Evolutionary conservation across 192 early-diverging fungal genomes (phyloP), one percentile per base, ranked within the genome.

Genomic region (Ambispora gerdemannii): DNA sequence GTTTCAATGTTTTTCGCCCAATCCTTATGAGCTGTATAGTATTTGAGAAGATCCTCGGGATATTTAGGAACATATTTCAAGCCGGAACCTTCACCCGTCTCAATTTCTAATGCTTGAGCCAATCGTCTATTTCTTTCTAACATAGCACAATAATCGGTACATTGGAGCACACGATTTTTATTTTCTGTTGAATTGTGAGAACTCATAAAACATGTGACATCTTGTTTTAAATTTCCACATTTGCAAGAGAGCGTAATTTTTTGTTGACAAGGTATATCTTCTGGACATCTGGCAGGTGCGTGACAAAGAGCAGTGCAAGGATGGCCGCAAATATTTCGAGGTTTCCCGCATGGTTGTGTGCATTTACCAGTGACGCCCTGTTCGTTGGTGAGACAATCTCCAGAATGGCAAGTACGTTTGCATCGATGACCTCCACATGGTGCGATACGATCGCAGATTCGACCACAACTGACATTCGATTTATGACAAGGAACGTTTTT

Each of bases 401-500:
- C 87, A 31, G 82, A 72, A 72, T 98, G 96, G 75, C 96, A 98
- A 31, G 88, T 84, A 24, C 93, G 85, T 72, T 75, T 74, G 77
- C 96, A 98, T 6, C 64, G 69, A 75, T 98, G 96, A 0, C 88
- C 86, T 55, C 91, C 91, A 22, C 88, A 90, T 0, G 71, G 67
- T 15, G 89, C 64, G 19, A 70, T 68, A 49, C 80, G 80, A 28
- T 79, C 77, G 63, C 92, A 94, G n/a, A 78, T 76, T 22, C 74
- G 71, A 15, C 93, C 93, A 75, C 93, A 94, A 30, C 84, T 86
- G n/a, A 88, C 87, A 10, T 81, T 79, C 43, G 77, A 83, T 27
- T 92, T 83, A 56, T 91, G 91, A 73, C 96, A 98, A 3, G 92
- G 89, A 3, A 95, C 80, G 69, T 91, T 94, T 27, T 84, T 87